Evolutionary conservation across 805 yeast species (phyloP), one percentile per base, ranked within the genome.

Genomic region (Diddensiella santjacobensis): DNA sequence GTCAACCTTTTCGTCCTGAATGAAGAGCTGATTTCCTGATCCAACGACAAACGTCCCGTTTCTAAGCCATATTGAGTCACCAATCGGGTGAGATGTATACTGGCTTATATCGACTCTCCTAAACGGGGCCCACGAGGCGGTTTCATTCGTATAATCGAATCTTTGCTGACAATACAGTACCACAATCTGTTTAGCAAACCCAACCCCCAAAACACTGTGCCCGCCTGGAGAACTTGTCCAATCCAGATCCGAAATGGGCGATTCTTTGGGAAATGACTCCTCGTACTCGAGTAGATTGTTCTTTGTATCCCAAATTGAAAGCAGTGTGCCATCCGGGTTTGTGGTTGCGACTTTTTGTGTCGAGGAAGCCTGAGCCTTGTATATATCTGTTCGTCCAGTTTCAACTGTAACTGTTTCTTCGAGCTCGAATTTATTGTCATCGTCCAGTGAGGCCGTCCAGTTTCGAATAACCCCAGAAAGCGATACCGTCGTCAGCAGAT

Each of bases 61-160:
- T 42, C 77, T 73, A 54, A 91, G 70, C 97, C 97, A 91, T 11
- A 84, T 72, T 13, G 95, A 84, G 62, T 90, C 97, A 4, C 96
- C 96, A 50, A 90, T 88, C 13, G 72, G 72, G 61, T 89, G 96
- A 0, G 86, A 71, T 0, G 96, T 89, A 58, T 77, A 85, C 29
- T 74, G 74, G 1, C 80, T 71, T 2, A 90, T 79, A 58, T 84
- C 89, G 37, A 88, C 77, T 50, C 78, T 77, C 58, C 87, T 83
- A 49, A 90, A 78, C 0, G 86, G 81, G 0, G 84, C 78, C 74
- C 85, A 90, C 0, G 91, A 75, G 1, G 96, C 91, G 0, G 81
- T 74, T 19, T 74, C 73, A 58, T 87, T 87, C 1, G 96, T 88
- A 61, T 90, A 91, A 60, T 90, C 97, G 62, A 84, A 88, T 48